Evolutionary conservation across 2,329 filamentous ascomycete species (phyloP), one percentile per base, ranked within the genome.

Genomic region (Ceratocystis cacaofunesta): DNA sequence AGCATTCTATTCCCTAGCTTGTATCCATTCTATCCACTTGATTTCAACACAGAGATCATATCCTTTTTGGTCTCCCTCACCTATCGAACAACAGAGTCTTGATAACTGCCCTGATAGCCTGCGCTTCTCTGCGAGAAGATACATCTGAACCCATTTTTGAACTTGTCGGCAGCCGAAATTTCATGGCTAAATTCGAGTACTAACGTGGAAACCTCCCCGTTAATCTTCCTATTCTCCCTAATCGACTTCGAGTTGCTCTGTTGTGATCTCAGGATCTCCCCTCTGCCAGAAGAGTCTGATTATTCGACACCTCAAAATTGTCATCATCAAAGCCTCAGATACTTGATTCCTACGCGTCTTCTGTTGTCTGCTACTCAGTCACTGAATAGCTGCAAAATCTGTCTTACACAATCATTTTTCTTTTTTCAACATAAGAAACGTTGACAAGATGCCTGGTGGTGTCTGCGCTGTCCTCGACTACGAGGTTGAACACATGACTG

Each of bases 391-490:
- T n/a, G 55, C 17, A 19, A 41, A 41, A n/a, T 30, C 22, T 36
- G 30, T n/a, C 17, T 36, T 36, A 8, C 12, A 32, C n/a, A 30
- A 58, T 36, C 48, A 4, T 28, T 25, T 28, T 5, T 15, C 8
- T 28, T 25, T 25, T 60, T 41, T 43, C 32, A 7, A 57, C 63
- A 28, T 12, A 30, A 61, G 25, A 61, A 57, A 64, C 19, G 70
- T 72, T 72, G 70, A 72, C 78, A 84, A 77, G 72, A 85, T 85
- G 82, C 79, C 82, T 69, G 91, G 92, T 74, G 92, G 92, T 71
- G 92, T 96, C 48, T 94, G 92, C 71, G 90, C 90, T 72, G 89
- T 95, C 77, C 84, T 96, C 76, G 92, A 96, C 79, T 96, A 96
- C 75, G 91, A 96, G 76, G 92, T 96, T 85, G 90, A 95, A 74